phyloP scores from a whole-genome alignment of 495 filamentous ascomycete genomes.

The Hypoxylon lenormandii region DNA sequence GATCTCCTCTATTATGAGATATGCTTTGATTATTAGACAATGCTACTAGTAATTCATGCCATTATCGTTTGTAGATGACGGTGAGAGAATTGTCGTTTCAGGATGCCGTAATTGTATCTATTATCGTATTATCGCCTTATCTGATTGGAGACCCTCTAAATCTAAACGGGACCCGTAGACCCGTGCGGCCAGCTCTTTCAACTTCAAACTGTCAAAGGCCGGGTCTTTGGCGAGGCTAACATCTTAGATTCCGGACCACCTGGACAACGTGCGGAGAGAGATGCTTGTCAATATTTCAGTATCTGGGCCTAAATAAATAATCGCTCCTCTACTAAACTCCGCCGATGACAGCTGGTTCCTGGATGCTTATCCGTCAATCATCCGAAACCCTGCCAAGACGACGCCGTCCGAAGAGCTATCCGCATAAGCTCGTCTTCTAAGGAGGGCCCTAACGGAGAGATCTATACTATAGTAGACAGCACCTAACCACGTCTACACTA shows the following conservation, averaged over 20 bases:
- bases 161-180: neutral
- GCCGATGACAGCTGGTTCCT: slow-evolving; percentile 19
- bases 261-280: neutral
- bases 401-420: slow-evolving; percentile 36
- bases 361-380: slow-evolving; percentile 8
- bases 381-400: slow-evolving; percentile 36
- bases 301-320: neutral
- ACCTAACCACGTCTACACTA: slow-evolving; percentile 19
- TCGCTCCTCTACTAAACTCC: neutral
- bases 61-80: slow-evolving; percentile 21
- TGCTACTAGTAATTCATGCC: neutral
- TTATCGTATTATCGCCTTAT: neutral
- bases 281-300: neutral
- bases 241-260: neutral
- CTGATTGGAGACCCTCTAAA: neutral
- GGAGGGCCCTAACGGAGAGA: slow-evolving; percentile 17
- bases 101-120: slow-evolving; percentile 3
- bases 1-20: neutral
- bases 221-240: no score
- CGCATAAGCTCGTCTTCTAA: slow-evolving; percentile 8
- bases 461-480: slow-evolving; percentile 13
- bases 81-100: neutral
- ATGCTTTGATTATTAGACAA: neutral
- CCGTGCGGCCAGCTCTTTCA: neutral
- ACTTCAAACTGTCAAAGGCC: neutral